Base-by-base conservation (phyloP, 805 yeast genomes). In the Ogataea haglerorum region DNA sequence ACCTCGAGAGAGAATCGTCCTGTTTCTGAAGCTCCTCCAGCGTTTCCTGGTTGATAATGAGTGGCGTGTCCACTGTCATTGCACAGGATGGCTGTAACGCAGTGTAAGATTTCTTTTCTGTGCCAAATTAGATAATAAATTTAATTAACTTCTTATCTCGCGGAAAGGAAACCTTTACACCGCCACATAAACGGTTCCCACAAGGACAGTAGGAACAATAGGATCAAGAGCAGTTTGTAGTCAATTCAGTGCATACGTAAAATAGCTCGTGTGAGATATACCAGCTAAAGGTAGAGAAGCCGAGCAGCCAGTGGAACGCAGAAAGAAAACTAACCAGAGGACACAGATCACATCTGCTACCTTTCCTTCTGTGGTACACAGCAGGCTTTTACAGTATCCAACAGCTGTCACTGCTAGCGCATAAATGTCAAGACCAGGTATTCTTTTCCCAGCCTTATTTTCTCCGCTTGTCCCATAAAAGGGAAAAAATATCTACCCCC, bases 1-100 rank as follows among this genome's bases (percentile, higher is more conserved):
- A 7, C 3, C 25, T 24, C 0, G 52, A 31, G 6, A 10, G 15
- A 3, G 22, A 6, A 26, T 50, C 44, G 35, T 52, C 52, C 14
- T 46, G 23, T 12, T 34, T 10, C 35, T 58, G 63, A 9, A 57
- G 32, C 13, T 45, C 36, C 21, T 34, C 38, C 22, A 58, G 34
- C 12, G 46, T 39, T 0, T 51, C 42, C 30, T 47, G 46, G 23
- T 40, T 40, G 13, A 40, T 17, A 8, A 40, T 21, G 14, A 16
- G 13, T 14, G 37, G 25, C n/a, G 19, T 21, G 12, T 36, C 25
- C 14, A 12, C 14, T 18, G 19, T 34, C 27, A 16, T 25, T 34
- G 14, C 14, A 19, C 7, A 19, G 19, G 19, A 9, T 6, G 21
- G 21, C 9, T 7, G 1, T 7, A 19, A 2, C 21, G 3, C 7